Evolutionary conservation across 306 rosid genomes (phyloP), one percentile per base, ranked within the genome.

Genomic region (Vigna nakashimae): DNA sequence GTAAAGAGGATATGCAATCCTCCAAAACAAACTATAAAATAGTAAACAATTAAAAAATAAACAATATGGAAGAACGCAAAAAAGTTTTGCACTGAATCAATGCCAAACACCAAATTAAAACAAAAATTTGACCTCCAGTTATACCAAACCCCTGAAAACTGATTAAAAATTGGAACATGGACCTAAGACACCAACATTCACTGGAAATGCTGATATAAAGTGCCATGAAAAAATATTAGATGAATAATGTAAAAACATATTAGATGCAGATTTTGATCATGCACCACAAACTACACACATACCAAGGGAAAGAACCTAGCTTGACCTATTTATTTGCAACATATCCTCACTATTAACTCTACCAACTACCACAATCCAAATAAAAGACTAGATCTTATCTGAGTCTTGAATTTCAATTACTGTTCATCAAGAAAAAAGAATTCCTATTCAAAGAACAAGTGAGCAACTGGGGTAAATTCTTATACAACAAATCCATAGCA

Each of bases 1-100:
- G 22, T 16, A n/a, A 59, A 60, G 65, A 60, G 65, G 65, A 70
- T 48, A 50, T 50, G 24, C 6, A 60, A 71, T 70, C 72, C 78
- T 69, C 76, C 9, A 30, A 34, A 78, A 78, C 53, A 55, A 43
- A 8, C 18, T 43, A 16, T 22, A 24, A 76, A 9, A 49, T 30
- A 51, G 26, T 34, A 36, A 20, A 45, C 40, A 64, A 13, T 49
- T 14, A 36, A 36, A 16, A 4, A 1, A 14, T 42, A 26, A 51
- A 68, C 8, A 57, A 50, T 22, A 30, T 45, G 57, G 43, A n/a
- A 68, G 17, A 42, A 42, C 9, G 52, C 51, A n/a, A 42, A 3
- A 30, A 2, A 9, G 49, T 7, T 64, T 36, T 38, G 49, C 51
- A 65, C 30, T 7, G 6, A 40, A 65, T 40, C 18, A 34, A n/a